Base-by-base conservation (phyloP, 768 basidiomycete species). In the Filobasidium wieringae region DNA sequence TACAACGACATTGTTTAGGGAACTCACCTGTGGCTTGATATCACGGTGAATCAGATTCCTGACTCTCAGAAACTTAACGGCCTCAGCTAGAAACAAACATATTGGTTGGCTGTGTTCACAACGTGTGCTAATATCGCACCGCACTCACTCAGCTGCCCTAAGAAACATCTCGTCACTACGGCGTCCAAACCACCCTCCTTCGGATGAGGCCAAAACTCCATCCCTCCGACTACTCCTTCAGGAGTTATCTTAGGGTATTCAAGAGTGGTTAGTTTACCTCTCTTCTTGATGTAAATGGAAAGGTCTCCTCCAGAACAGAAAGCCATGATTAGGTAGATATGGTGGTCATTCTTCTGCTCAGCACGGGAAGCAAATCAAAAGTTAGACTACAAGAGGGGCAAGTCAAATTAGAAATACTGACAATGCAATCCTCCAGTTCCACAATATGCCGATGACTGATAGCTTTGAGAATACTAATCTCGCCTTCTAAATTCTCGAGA, bases 261-360 rank as follows among this genome's bases (percentile, higher is more conserved):
- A 12, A 97, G 79, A 2, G 85, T 84, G 47, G 93, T 86, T 43
- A 97, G 84, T 17, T 85, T 82, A 15, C 93, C 95, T n/a, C 92
- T 84, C 70, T 88, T 90, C 83, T 90, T 91, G 79, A 97, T 93
- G 68, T 97, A 97, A 65, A 88, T 83, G 0, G 90, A 88, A 50
- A 99, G 82, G 75, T 99, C 95, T 2, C 92, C 92, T 1, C 92
- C 93, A 0, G 90, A 83, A 71, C 95, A 97, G 72, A 82, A 96
- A 66, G 95, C 93, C 85, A 97, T 99, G 66, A 99, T 85, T 57
- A 99, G 83, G 76, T 95, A 96, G 66, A 79, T 78, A 67, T 77
- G 73, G 24, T 71, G 70, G 27, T 77, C 75, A 53, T 74, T 78
- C 72, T 79, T 79, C 78, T 78, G 63, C 15, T 30, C 17, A 12